phyloP scores from a whole-genome alignment of 176 grass and related monocot genomes.

The Guadua angustifolia region DNA sequence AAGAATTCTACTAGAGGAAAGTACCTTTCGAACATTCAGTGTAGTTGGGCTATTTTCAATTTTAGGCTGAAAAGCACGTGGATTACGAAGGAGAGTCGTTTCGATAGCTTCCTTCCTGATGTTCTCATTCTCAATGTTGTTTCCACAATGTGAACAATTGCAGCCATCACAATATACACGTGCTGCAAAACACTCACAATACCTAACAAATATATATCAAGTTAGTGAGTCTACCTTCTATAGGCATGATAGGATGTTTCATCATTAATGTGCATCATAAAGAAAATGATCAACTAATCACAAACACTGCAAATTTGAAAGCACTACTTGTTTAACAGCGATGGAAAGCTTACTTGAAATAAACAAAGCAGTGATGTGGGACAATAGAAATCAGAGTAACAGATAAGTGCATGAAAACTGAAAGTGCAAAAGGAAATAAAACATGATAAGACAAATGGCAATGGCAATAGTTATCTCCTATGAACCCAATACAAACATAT shows the following conservation, averaged over 20 bases:
- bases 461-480: slow-evolving; percentile 24
- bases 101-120: slow-evolving; percentile 58
- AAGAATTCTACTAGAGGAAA: slow-evolving; percentile 22
- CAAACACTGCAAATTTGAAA: not conserved
- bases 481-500: not conserved
- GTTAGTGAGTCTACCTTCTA: slow-evolving; percentile 28
- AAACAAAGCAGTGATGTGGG: slow-evolving; percentile 14
- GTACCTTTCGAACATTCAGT: slow-evolving; percentile 51
- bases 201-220: slow-evolving; percentile 54
- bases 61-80: slow-evolving; percentile 76
- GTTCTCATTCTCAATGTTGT: slow-evolving; percentile 62
- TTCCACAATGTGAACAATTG: slow-evolving; percentile 67
- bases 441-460: slow-evolving; percentile 1
- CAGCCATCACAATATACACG: slow-evolving; percentile 74
- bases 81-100: slow-evolving; percentile 59
- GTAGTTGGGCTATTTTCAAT: slow-evolving; percentile 61
- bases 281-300: slow-evolving; percentile 28
- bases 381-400: slow-evolving; percentile 19
- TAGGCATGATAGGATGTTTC: slow-evolving; percentile 15
- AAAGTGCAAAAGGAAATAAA: slow-evolving; percentile 16
- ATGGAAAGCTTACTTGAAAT: slow-evolving; percentile 28
- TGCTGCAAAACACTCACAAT: slow-evolving; percentile 78
- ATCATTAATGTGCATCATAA: slow-evolving; percentile 13
- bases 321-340: not conserved
- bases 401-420: slow-evolving; percentile 3